Percentiles rank a stretch among this genome's conserved stretches.
Conservation (phyloP, 441 rosid genomes). For the Manihot esculenta region DNA sequence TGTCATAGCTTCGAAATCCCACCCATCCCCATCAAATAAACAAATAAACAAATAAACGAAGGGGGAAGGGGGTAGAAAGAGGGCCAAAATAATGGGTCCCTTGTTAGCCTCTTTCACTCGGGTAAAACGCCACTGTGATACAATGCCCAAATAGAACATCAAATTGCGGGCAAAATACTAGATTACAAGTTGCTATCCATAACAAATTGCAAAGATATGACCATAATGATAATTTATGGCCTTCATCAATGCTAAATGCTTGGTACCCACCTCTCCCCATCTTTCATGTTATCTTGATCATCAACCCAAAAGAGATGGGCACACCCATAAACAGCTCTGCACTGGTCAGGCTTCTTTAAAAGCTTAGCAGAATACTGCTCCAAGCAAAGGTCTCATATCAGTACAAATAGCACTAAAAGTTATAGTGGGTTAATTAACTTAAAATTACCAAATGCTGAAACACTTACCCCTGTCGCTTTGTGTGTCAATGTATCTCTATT, state of each 20-base stretch:
- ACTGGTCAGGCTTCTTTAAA: slow-evolving; percentile 96
- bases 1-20: too few species aligned
- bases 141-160: not conserved
- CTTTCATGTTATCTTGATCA: slow-evolving; percentile 81
- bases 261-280: slow-evolving; percentile 80
- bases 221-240: not conserved
- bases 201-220: not conserved
- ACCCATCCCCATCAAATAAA: not conserved
- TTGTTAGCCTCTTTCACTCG: not conserved
- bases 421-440: not conserved
- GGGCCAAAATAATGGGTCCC: not conserved
- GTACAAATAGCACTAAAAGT: slow-evolving; percentile 13
- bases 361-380: slow-evolving; percentile 98
- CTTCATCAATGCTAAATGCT: not conserved
- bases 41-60: not conserved
- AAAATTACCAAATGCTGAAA: slow-evolving; percentile 11
- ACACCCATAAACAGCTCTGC: slow-evolving; percentile 95
- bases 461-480: slow-evolving; percentile 93
- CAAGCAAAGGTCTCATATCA: slow-evolving; percentile 30
- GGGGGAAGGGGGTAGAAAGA: too few species aligned
- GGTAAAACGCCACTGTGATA: not conserved
- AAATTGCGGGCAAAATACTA: too few species aligned
- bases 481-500: slow-evolving; percentile 97
- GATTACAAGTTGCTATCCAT: not conserved
- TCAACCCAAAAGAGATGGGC: slow-evolving; percentile 98